phyloP scores from a whole-genome alignment of 2,329 filamentous ascomycete species.

The Helicocarpus griseus region DNA sequence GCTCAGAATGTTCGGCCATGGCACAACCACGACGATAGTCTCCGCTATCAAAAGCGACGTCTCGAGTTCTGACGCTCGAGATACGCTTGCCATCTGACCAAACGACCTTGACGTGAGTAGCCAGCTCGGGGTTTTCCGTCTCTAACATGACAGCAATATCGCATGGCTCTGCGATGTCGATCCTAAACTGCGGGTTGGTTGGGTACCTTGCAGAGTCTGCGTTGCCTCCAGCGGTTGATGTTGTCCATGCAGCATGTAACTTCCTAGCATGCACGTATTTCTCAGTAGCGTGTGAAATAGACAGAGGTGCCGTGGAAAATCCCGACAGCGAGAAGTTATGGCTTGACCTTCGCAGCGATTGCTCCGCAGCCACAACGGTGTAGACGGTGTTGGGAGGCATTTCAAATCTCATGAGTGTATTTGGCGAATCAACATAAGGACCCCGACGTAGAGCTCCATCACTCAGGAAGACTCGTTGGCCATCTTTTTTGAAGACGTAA shows the following conservation, averaged over 20 bases:
- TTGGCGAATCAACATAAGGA: conserved; percentile 88
- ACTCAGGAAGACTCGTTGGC: conserved; percentile 62
- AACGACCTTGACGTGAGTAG: conserved; percentile 76
- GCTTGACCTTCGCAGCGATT: conserved; percentile 60
- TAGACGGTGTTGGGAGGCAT: conserved; percentile 43
- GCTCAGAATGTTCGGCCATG: conserved; percentile 49
- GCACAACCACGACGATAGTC: conserved; percentile 78
- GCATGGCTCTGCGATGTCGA: conserved; percentile 48
- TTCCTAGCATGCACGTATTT: conserved; percentile 51
- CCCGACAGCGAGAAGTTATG: conserved; percentile 84
- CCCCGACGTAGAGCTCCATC: conserved; percentile 63
- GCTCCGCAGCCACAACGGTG: conserved; percentile 65
- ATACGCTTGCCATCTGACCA: conserved; percentile 67
- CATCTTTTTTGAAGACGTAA: conserved; percentile 64
- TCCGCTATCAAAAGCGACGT: conserved; percentile 74
- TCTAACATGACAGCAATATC: conserved; percentile 66
- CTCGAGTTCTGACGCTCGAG: conserved; percentile 56
- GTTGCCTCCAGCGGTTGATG: conserved; percentile 74
- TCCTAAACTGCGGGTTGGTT: conserved; percentile 77
- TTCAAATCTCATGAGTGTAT: conserved; percentile 72
- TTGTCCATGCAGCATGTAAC: conserved; percentile 60
- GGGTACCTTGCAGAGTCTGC: conserved; percentile 65
- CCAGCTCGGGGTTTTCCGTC: conserved; percentile 54
- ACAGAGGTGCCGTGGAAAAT: conserved; percentile 58
- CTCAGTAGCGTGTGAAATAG: conserved; percentile 52